These are phyloP conservation scores for Colletotrichum melonis DNA, from an alignment of 2,329 filamentous ascomycete genomes.

Conservation along the genomic window DNA sequence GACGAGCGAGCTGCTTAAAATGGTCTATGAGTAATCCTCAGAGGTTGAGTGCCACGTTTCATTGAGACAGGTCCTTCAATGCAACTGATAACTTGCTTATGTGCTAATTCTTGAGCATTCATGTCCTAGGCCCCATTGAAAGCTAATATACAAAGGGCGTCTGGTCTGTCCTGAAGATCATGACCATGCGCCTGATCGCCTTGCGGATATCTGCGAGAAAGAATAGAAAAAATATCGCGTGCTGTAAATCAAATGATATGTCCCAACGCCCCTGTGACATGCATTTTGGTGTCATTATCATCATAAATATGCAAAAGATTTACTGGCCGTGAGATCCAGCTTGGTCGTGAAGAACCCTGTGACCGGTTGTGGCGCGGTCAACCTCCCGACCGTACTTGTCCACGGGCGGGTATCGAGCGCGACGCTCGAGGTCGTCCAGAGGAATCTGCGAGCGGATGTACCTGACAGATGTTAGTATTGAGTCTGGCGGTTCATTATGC, in stretches of 20 bases:
- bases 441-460: constrained; percentile 89
- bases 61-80: not conserved
- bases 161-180: constrained; percentile 8
- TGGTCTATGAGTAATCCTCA: not conserved
- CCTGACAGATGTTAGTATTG: constrained; percentile 56
- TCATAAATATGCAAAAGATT: constrained; percentile 20
- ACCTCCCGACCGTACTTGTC: constrained; percentile 65
- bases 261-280: constrained; percentile 23
- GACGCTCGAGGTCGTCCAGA: constrained; percentile 82
- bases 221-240: not conserved
- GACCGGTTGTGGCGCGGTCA: constrained; percentile 40
- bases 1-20: not conserved
- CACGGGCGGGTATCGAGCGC: constrained; percentile 77
- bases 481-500: constrained; percentile 43
- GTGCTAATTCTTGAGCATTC: not conserved
- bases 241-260: not conserved
- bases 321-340: constrained; percentile 58
- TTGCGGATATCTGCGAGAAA: constrained; percentile 20
- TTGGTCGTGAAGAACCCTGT: constrained; percentile 51
- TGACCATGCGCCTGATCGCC: constrained; percentile 18
- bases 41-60: not conserved
- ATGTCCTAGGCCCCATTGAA: not conserved
- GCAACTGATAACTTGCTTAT: not conserved
- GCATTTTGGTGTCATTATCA: constrained; percentile 26
- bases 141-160: constrained; percentile 4